Base-by-base conservation (phyloP, 805 yeast species). In the Candida manassasensis region DNA sequence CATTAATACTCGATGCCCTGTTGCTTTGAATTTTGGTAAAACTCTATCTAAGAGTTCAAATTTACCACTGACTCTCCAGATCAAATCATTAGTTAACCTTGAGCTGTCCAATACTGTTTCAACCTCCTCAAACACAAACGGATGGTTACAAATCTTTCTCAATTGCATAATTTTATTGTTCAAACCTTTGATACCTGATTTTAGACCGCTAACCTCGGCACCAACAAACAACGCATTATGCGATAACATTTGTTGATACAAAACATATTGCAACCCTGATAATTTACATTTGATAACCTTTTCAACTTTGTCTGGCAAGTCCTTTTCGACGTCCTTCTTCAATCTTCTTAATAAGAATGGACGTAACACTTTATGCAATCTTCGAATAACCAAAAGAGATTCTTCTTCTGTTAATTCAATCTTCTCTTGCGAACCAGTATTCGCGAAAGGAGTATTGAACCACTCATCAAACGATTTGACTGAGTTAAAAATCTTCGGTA, bases 371-470 rank as follows among this genome's bases (percentile, higher is more conserved):
- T 84, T 84, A 53, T 84, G 95, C 56, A 84, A 72, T 76, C 95
- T 79, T 66, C 93, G 69, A 50, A 84, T 84, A 37, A 84, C 78
- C 68, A 84, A 73, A 40, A 84, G 66, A 21, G 85, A 78, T 59
- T 84, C 95, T 80, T 84, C 95, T 73, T 84, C 95, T 0, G 87
- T 79, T 43, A 84, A 68, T 42, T 80, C 93, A 35, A 84, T 70
- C 56, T 81, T 81, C 48, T 84, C 94, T 55, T 82, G 90, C 11
- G 79, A 69, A 39, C 94, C 94, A 12, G 93, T 79, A 44, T 82
- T 84, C 3, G 89, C 90, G 61, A 84, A 84, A 4, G 94, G 94
- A 0, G 94, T 84, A 51, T 84, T 84, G 54, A 84, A 84, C 94
- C 95, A 84, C 53, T 84, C 94, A 52, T 84, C 93, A 52, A 84